phyloP scores from a whole-genome alignment of 768 basidiomycete genomes.

The Pleurotus platypus region DNA sequence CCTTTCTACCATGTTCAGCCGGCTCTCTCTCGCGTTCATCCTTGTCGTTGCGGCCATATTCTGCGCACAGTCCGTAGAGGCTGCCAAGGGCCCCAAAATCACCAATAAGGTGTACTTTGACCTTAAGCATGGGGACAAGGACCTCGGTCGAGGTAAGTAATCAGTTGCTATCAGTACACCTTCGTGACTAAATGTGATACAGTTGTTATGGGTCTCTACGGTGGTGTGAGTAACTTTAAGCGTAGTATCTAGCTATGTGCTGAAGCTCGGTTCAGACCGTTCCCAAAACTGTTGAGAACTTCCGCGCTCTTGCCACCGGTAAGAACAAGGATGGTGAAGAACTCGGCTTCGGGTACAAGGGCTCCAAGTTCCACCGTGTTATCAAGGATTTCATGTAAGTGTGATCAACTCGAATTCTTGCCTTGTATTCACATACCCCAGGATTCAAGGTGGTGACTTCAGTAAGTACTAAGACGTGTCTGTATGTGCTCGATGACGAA shows the following conservation, averaged over 20 bases:
- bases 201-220: constrained; percentile 90
- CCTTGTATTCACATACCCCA: constrained; percentile 19
- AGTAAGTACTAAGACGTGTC: constrained; percentile 48
- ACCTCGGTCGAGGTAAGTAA: constrained; percentile 72
- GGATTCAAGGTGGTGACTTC: constrained; percentile 99
- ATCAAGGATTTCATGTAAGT: constrained; percentile 90
- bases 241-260: neutral
- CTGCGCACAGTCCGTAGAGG: constrained; percentile 70
- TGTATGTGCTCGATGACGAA: constrained; percentile 6
- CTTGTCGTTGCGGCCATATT: constrained; percentile 66
- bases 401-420: neutral
- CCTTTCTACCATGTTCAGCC: constrained; percentile 52
- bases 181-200: constrained; percentile 2
- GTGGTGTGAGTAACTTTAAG: constrained; percentile 54
- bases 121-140: constrained; percentile 86
- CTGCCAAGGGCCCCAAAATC: constrained; percentile 83
- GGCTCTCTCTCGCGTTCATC: constrained; percentile 57
- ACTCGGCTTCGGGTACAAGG: constrained; percentile 89
- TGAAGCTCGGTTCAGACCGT: constrained; percentile 57
- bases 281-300: constrained; percentile 96
- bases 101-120: constrained; percentile 95
- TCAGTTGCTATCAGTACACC: constrained; percentile 8
- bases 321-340: constrained; percentile 73
- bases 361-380: constrained; percentile 94
- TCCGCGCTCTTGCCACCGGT: constrained; percentile 89